Evolutionary conservation across 192 early-diverging fungal species (phyloP), one percentile per base, ranked within the genome.

Genomic region (Chytriomyces hyalinus): DNA sequence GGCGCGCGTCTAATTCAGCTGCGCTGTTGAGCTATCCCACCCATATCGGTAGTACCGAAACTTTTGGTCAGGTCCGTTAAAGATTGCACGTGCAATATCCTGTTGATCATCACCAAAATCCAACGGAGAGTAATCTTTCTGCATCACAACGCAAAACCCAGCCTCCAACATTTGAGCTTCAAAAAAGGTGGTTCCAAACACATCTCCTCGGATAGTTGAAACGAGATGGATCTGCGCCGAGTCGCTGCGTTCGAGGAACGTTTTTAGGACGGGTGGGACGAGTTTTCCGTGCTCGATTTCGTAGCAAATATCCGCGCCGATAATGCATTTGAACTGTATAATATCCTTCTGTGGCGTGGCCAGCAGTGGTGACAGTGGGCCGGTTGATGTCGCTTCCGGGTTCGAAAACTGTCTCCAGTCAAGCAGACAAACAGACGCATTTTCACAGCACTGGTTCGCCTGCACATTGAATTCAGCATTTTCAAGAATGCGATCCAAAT

Each of bases 301-400:
- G 24, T 71, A 71, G 50, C 69, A 71, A 22, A 71, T 49, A 24
- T 71, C 69, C n/a, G 50, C 69, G 11, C 26, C 69, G 44, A 71
- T 57, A 71, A 71, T 57, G 44, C 22, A 24, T 7, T 71, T 26
- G 67, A 68, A 68, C 1, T 48, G 24, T 5, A 26, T 60, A 24
- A 57, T 24, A 5, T 59, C 49, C 9, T 4, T 50, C 48, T 24
- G 20, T 3, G 53, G 53, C 15, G 20, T n/a, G 20, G 53, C 53
- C 15, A 13, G 15, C 53, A 57, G 15, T 13, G 53, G 53, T 20
- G 13, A 20, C 53, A 57, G 13, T 20, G 53, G 5, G 53, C 15
- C 13, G 15, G 53, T 20, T 20, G 53, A n/a, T 13, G 53, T 5
- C 2, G 13, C 53, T 20, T 2, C 13, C 15, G 53, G 0, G 3